phyloP scores from a whole-genome alignment of 768 basidiomycete genomes.

The Peribolospora kevripleyi region DNA sequence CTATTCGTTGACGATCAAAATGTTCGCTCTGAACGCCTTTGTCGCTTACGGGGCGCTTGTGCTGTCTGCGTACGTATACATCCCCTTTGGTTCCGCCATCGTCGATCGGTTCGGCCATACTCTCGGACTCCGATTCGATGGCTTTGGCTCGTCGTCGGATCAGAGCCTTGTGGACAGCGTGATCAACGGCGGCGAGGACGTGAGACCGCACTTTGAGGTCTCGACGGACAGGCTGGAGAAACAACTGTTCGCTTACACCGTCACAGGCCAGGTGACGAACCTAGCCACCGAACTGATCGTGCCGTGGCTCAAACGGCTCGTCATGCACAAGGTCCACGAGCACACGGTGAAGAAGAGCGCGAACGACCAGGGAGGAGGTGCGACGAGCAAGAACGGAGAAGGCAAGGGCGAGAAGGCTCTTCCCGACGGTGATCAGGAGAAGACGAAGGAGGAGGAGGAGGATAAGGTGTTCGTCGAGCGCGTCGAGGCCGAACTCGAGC shows the following conservation, averaged over 20 bases:
- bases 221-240: slow-evolving; percentile 37
- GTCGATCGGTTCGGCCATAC: slow-evolving; percentile 7
- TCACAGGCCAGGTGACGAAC: slow-evolving; percentile 38
- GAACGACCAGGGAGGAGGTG: slow-evolving; percentile 8
- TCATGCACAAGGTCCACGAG: slow-evolving; percentile 32
- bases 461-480: slow-evolving; percentile 59
- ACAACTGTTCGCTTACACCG: slow-evolving; percentile 74
- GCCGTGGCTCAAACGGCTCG: slow-evolving; percentile 27
- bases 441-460: slow-evolving; percentile 23
- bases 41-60: slow-evolving; percentile 73
- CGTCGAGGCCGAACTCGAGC: slow-evolving; percentile 47
- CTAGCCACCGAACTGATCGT: slow-evolving; percentile 55
- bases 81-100: slow-evolving; percentile 12
- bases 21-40: slow-evolving; percentile 64
- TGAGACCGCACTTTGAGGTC: no score
- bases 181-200: slow-evolving; percentile 11
- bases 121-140: slow-evolving; percentile 1
- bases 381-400: slow-evolving; percentile 33
- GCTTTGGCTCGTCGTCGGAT: not conserved
- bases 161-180: not conserved
- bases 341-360: slow-evolving; percentile 8
- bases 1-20: slow-evolving; percentile 62
- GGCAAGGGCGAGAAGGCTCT: slow-evolving; percentile 29
- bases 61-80: slow-evolving; percentile 78
- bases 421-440: slow-evolving; percentile 30